These are phyloP conservation scores for Euryodendron excelsum DNA, from an alignment of 148 eudicot genomes.

Conservation along the genomic window DNA sequence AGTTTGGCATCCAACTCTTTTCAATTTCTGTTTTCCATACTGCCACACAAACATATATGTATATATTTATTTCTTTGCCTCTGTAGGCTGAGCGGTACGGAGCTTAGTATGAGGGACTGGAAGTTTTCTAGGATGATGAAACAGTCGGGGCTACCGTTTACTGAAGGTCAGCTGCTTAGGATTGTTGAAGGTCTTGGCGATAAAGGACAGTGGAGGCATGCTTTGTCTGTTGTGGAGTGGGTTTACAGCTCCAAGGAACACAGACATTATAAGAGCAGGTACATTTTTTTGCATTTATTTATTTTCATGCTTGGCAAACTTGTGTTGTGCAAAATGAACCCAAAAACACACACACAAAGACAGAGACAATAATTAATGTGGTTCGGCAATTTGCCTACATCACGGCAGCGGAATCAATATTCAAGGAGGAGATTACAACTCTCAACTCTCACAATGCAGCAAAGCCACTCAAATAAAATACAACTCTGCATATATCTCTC, in stretches of 20 bases:
- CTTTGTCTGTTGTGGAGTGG: slow-evolving; percentile 82
- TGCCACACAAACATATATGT: too few species aligned
- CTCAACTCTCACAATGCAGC: too few species aligned
- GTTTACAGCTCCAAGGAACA: slow-evolving; percentile 68
- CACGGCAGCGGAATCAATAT: too few species aligned
- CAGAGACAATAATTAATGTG: too few species aligned
- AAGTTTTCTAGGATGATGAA: slow-evolving; percentile 80
- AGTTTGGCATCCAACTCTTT: slow-evolving; percentile 35
- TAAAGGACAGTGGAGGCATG: slow-evolving; percentile 74
- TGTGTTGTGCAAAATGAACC: not conserved
- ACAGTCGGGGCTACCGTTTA: slow-evolving; percentile 60
- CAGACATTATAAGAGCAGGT: slow-evolving; percentile 80
- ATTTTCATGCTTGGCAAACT: not conserved
- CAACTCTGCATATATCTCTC: too few species aligned
- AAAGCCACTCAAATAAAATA: too few species aligned
- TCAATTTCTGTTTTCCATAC: not conserved
- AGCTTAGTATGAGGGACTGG: slow-evolving; percentile 72
- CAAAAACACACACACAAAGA: too few species aligned
- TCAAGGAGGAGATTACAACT: too few species aligned
- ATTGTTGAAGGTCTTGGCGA: slow-evolving; percentile 72
- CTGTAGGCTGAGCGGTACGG: slow-evolving; percentile 57
- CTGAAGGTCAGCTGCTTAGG: slow-evolving; percentile 81
- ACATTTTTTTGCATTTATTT: not conserved
- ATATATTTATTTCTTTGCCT: not conserved
- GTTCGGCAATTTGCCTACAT: too few species aligned